Evolutionary conservation across 306 rosid genomes (phyloP), one percentile per base, ranked within the genome.

Genomic region (Vigna reflexopilosa): DNA sequence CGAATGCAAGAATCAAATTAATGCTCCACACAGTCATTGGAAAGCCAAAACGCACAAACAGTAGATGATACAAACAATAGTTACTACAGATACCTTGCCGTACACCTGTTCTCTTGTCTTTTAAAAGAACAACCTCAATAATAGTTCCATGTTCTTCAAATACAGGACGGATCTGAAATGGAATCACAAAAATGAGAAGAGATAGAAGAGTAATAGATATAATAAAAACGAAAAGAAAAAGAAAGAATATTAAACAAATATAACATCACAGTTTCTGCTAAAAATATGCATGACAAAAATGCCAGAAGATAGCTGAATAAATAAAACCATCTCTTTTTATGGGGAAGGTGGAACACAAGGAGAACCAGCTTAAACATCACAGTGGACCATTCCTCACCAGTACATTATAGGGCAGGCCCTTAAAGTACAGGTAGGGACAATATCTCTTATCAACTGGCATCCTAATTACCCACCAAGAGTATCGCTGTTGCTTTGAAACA

Each of bases 101-200:
- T 36, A 24, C 74, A 9, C 97, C 97, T 11, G 97, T 92, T 70
- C 50, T 67, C 87, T 89, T 94, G 83, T 94, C 95, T 80, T 62
- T 89, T 73, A 92, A 85, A 55, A 92, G 86, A 66, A 90, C 89
- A 81, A 94, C 88, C 87, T 94, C 96, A 5, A 88, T 84, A 67
- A 94, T 79, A 74, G 83, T 85, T 81, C 98, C 97, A 70, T 84
- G 85, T 75, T 70, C 88, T 79, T 88, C 93, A 50, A 92, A 92
- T 83, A 94, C 83, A 24, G 80, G 81, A 52, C 95, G 95, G 58
- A 94, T 49, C 98, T 90, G 86, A 57, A 61, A 19, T 26, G 34
- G 83, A 71, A 24, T 20, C 24, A 44, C 55, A 45, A 28, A 22
- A 82, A 34, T 15, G 61, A 77, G 12, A 10, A 50, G 50, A 65